A percentile compares a stretch with the other conserved stretches of the same genome.
These are phyloP conservation scores for Arthrobotrys megalospora DNA, from an alignment of 2,329 filamentous ascomycete genomes.

Conservation along the genomic window DNA sequence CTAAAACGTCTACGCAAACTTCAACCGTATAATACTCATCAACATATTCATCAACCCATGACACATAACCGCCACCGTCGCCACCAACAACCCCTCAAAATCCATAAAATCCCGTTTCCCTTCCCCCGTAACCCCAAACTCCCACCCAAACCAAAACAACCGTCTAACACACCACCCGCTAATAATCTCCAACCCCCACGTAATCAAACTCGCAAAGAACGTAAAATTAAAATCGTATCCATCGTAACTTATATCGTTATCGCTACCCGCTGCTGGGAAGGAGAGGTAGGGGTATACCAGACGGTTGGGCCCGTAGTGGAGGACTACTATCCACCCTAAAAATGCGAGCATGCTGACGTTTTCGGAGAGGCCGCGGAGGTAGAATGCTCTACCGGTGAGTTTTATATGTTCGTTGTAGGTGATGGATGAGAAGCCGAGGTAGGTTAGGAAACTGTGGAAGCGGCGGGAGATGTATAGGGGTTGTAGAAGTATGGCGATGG, in stretches of 20 bases:
- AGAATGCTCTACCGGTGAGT: slow-evolving; percentile 77
- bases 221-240: slow-evolving; percentile 76
- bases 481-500: slow-evolving; percentile 75
- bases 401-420: slow-evolving; percentile 77
- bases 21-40: slow-evolving; percentile 78
- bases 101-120: slow-evolving; percentile 76
- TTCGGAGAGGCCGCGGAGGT: slow-evolving; percentile 78
- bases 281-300: slow-evolving; percentile 80
- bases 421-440: slow-evolving; percentile 74
- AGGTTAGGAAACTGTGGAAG: slow-evolving; percentile 73
- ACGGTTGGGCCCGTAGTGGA: slow-evolving; percentile 78
- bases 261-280: slow-evolving; percentile 71
- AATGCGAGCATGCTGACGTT: slow-evolving; percentile 80
- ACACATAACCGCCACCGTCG: slow-evolving; percentile 72
- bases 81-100: slow-evolving; percentile 77
- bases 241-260: slow-evolving; percentile 67
- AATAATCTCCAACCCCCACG: slow-evolving; percentile 77
- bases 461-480: slow-evolving; percentile 76
- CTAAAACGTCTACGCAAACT: slow-evolving; percentile 68
- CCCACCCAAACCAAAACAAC: slow-evolving; percentile 74
- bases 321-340: slow-evolving; percentile 76
- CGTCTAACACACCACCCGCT: slow-evolving; percentile 75
- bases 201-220: slow-evolving; percentile 76
- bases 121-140: slow-evolving; percentile 76
- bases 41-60: slow-evolving; percentile 81